A percentile compares a stretch with the other conserved stretches of the same genome.
These are phyloP conservation scores for Magnolia kwangsiensis DNA, from an alignment of 164 flowering plant species.

Conservation along the genomic window DNA sequence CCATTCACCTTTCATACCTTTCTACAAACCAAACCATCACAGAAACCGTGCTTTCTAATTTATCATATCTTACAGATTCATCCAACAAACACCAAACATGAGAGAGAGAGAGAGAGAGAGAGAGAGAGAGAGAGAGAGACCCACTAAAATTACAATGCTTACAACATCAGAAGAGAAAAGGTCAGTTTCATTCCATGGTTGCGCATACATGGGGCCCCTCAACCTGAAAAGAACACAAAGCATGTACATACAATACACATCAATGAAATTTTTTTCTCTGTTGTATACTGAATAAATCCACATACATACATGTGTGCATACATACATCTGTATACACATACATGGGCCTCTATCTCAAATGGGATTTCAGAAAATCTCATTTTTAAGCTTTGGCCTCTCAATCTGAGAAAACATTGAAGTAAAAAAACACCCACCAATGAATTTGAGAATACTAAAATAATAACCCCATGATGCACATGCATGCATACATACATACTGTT, in stretches of 20 bases:
- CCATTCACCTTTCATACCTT: neutral
- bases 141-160: neutral
- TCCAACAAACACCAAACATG: neutral
- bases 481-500: too few relatives aligned
- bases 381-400: too few relatives aligned
- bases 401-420: neutral
- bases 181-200: constrained; percentile 4
- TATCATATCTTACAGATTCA: neutral
- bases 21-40: neutral
- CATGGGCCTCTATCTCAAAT: neutral
- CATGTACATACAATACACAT: neutral
- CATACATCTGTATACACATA: neutral
- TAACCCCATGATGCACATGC: too few relatives aligned
- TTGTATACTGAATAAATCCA: neutral
- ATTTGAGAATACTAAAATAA: too few relatives aligned
- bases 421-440: neutral
- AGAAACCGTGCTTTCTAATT: neutral
- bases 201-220: constrained; percentile 11
- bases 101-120: neutral
- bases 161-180: neutral
- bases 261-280: neutral
- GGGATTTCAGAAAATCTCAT: neutral
- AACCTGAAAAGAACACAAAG: constrained; percentile 5
- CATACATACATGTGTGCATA: neutral
- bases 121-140: neutral